Evolutionary conservation across 495 filamentous ascomycete species (phyloP), one percentile per base, ranked within the genome.

Genomic region (Penicillium cataractarum): DNA sequence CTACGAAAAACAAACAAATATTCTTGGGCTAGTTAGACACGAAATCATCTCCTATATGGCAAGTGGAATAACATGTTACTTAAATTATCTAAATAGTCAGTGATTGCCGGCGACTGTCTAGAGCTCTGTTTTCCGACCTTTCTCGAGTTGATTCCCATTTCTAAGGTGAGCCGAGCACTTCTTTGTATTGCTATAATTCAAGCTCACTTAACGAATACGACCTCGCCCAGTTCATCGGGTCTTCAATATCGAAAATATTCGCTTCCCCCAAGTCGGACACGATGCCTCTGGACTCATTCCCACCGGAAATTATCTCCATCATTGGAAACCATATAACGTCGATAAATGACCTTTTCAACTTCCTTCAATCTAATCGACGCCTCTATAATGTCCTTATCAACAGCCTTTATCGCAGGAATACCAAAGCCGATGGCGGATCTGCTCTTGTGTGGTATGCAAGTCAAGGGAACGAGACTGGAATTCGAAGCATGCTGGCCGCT

Each of bases 361-460:
- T 46, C 21, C 42, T 46, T 5, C 42, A 17, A 15, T 4, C 42
- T 5, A 46, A 46, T 6, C 17, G 9, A 5, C 3, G 9, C 3
- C 42, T 46, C 3, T 46, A 46, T 22, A 46, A 21, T 22, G 21
- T 46, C 9, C 42, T 46, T 21, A 21, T 46, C 9, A 22, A 6
- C 17, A 22, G 4, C 4, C 33, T 57, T 6, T 63, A 57, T 39
- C 2, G 19, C 26, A 51, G n/a, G 19, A 61, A 57, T 46, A 24
- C 52, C 42, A 35, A 40, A 37, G 17, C n/a, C 2, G 54, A 57
- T 35, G 46, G 60, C 42, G 60, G 60, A 33, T 63, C 60, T 29
- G 60, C 55, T 17, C 54, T 63, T 53, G 55, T 63, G 26, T 63
- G 54, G 60, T 57, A 63, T n/a, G 42, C 54, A n/a, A 49, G 54